Evolutionary conservation across 768 basidiomycete genomes (phyloP).

Genomic region (Collybia mongolica): DNA sequence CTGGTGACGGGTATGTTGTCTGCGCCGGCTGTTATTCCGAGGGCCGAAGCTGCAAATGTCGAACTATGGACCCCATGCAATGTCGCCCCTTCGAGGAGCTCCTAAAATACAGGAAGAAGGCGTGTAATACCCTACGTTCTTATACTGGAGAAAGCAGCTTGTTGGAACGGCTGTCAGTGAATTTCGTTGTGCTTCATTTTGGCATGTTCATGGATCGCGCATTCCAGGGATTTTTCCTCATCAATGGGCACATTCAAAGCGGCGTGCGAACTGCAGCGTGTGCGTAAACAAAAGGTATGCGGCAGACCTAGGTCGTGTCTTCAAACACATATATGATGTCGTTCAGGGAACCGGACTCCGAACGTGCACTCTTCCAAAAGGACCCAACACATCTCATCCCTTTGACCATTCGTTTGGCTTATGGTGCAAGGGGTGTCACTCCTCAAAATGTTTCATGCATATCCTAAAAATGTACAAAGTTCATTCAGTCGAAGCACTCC

Average conservation of each 20-base stretch:
- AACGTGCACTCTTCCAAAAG: neutral
- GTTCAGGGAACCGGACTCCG: slow-evolving; percentile 12
- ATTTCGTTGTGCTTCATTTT: neutral
- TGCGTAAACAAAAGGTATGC: slow-evolving; percentile 13
- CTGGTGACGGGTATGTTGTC: slow-evolving; percentile 47
- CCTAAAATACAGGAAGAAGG: slow-evolving; percentile 36
- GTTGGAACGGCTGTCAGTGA: slow-evolving; percentile 5
- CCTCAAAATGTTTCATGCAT: slow-evolving; percentile 36
- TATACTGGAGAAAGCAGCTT: neutral
- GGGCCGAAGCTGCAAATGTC: slow-evolving; percentile 71
- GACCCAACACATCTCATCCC: slow-evolving; percentile 14
- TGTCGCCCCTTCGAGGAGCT: slow-evolving; percentile 49
- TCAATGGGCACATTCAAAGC: slow-evolving; percentile 22
- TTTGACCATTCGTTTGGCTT: slow-evolving; percentile 21
- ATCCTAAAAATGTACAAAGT: slow-evolving; percentile 27
- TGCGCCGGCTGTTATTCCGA: slow-evolving; percentile 78
- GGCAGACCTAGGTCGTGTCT: neutral
- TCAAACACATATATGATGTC: neutral
- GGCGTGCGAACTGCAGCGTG: slow-evolving; percentile 24
- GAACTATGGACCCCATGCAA: slow-evolving; percentile 59
- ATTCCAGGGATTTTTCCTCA: neutral
- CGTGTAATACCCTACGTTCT: slow-evolving; percentile 12
- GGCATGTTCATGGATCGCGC: neutral
- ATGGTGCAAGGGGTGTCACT: slow-evolving; percentile 40
- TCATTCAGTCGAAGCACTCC: slow-evolving; percentile 39